A percentile compares a stretch with the other conserved stretches of the same genome.
Evolutionary conservation across 305 asterid species (phyloP).

Genomic region (Caryopteris hybrid): DNA sequence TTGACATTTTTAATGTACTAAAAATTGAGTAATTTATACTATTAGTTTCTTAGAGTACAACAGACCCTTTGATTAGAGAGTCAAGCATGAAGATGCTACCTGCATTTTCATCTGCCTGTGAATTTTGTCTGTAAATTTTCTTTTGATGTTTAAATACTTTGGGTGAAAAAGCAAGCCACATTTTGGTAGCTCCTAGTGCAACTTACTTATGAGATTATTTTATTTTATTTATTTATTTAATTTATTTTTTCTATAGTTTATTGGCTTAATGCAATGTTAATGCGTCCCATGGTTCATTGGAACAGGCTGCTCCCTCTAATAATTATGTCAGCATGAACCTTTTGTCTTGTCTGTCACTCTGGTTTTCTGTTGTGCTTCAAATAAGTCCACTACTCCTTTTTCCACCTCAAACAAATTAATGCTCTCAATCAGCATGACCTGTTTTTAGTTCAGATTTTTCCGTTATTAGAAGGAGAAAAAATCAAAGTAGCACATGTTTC

Average conservation of each 20-base stretch:
- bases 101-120: background rate
- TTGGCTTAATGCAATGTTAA: background rate
- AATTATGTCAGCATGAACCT: background rate
- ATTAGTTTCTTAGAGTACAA: conserved; percentile 1
- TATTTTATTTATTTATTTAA: background rate
- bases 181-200: background rate
- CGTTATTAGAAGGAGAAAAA: background rate
- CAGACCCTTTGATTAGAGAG: background rate
- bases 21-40: background rate
- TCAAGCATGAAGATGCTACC: background rate
- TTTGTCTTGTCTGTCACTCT: background rate
- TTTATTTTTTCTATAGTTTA: background rate
- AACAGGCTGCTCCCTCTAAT: too few relatives aligned
- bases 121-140: background rate
- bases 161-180: background rate
- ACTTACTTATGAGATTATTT: background rate
- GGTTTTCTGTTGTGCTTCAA: background rate
- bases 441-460: background rate
- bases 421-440: conserved; percentile 7
- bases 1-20: conserved; percentile 16
- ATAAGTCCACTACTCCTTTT: background rate
- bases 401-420: background rate
- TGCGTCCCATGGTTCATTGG: background rate
- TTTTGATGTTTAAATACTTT: background rate
- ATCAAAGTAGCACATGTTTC: background rate